These are phyloP conservation scores for Alternaria sp. DNA, from an alignment of 2,329 filamentous ascomycete genomes.

Conservation along the genomic window DNA sequence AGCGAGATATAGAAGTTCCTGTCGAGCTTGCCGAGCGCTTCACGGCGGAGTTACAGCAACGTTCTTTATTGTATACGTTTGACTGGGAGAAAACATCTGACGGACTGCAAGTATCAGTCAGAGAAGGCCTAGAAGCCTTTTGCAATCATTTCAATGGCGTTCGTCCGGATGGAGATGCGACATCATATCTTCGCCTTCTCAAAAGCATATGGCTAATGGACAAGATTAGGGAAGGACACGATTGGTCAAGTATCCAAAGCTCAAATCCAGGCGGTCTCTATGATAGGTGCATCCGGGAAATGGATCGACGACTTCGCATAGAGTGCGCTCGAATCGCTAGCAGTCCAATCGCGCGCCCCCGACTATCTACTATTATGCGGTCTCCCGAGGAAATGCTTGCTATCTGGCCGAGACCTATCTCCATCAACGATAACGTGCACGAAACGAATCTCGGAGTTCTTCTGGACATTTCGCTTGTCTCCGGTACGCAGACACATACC, in stretches of 20 bases:
- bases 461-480: neutral
- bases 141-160: neutral
- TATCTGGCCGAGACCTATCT: neutral
- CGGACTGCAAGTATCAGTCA: neutral
- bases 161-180: neutral
- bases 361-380: neutral
- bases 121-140: neutral
- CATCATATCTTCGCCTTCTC: neutral
- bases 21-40: neutral
- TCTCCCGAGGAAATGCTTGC: neutral
- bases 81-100: neutral
- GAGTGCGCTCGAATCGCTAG: neutral
- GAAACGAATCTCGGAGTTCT: neutral
- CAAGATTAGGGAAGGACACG: neutral
- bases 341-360: neutral
- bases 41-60: neutral
- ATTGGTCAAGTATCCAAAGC: neutral
- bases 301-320: neutral
- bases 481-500: neutral
- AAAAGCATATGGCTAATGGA: neutral
- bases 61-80: neutral
- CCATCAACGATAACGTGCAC: neutral
- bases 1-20: neutral
- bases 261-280: neutral
- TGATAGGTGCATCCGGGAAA: neutral